phyloP scores from a whole-genome alignment of 108 stramenopile species.

The Phaeodactylum tricornutum region DNA sequence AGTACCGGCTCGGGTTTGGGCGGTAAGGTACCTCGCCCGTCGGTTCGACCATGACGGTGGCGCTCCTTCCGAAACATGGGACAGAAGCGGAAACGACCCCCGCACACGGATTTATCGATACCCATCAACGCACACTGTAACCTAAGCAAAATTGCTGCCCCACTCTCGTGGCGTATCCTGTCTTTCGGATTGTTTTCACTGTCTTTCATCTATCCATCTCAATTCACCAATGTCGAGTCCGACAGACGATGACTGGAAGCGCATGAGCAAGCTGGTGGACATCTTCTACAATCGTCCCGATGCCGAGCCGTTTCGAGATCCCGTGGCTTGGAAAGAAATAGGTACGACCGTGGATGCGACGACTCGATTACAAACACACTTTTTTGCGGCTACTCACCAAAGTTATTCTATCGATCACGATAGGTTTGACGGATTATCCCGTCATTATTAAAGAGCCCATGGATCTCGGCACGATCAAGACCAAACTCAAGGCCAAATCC shows the following conservation, averaged over 20 bases:
- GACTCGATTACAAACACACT: neutral
- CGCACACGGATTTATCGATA: no score
- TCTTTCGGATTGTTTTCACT: no score
- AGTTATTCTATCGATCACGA: neutral
- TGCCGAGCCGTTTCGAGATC: conserved; percentile 89
- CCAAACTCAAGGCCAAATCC: conserved; percentile 60
- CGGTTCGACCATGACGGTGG: no score
- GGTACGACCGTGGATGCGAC: conserved; percentile 27
- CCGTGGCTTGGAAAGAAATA: conserved; percentile 90
- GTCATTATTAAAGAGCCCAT: conserved; percentile 86
- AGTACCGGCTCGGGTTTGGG: no score
- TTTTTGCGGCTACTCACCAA: no score
- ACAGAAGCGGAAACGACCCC: no score
- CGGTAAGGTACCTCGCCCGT: no score
- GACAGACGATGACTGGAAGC: conserved; percentile 35
- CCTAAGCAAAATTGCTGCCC: no score
- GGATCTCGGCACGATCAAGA: conserved; percentile 94
- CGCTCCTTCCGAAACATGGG: no score
- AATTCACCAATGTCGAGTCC: conserved; percentile 12
- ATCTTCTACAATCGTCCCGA: conserved; percentile 57
- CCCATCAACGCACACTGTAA: no score
- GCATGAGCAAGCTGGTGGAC: conserved; percentile 57
- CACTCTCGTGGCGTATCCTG: no score
- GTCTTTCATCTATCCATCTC: no score
- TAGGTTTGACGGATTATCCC: conserved; percentile 93